Conservation (phyloP, 495 filamentous ascomycete genomes). For the Glarea lozoyensis region DNA sequence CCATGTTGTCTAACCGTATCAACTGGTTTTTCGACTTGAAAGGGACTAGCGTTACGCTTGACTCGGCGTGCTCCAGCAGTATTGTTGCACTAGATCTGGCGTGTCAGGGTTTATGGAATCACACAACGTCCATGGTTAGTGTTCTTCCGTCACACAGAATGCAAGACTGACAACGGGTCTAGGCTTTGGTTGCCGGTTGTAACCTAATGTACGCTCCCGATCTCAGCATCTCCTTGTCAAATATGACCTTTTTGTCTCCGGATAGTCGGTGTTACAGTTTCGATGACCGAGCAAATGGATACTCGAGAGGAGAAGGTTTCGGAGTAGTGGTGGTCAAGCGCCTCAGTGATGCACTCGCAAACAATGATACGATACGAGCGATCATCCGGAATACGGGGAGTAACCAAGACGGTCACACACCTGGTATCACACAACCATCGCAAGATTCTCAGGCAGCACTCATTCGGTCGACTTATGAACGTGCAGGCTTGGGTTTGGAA, state of each 20-base stretch:
- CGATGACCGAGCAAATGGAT: constrained; percentile 53
- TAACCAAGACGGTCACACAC: constrained; percentile 51
- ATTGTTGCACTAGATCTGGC: constrained; percentile 44
- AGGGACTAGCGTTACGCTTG: constrained; percentile 43
- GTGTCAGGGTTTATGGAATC: constrained; percentile 43
- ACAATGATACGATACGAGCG: constrained; percentile 50
- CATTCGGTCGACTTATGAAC: constrained; percentile 40
- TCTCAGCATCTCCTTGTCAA: constrained; percentile 13
- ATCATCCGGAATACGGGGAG: constrained; percentile 50
- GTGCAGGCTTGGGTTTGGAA: constrained; percentile 33
- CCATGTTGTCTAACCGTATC: constrained; percentile 42
- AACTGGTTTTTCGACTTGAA: constrained; percentile 39
- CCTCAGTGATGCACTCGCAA: constrained; percentile 45
- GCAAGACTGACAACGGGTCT: constrained; percentile 11
- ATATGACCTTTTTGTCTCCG: constrained; percentile 26
- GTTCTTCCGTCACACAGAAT: background rate
- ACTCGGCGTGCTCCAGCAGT: constrained; percentile 45
- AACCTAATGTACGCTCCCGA: constrained; percentile 10
- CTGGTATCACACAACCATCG: constrained; percentile 49
- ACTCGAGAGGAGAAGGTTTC: constrained; percentile 55
- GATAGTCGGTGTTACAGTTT: constrained; percentile 49
- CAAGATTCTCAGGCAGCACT: constrained; percentile 44
- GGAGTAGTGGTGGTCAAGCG: constrained; percentile 51
- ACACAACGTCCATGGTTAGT: constrained; percentile 23
- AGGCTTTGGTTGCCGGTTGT: constrained; percentile 7